Evolutionary conservation across 164 flowering plant genomes (phyloP), one percentile per base, ranked within the genome.

Genomic region (Nelumbo lutea): DNA sequence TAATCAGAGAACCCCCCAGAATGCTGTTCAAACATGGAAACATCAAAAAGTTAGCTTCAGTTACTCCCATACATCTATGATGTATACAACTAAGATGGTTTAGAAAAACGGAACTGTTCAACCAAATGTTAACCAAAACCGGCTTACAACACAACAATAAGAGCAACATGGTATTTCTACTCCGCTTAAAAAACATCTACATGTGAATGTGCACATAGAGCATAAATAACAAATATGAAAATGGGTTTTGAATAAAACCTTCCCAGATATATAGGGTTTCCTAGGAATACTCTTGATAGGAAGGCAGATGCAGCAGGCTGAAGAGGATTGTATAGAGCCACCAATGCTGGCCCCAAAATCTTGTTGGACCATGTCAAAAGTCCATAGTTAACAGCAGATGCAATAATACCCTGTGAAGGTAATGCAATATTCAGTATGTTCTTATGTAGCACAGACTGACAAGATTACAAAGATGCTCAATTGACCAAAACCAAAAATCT

Each of bases 241-340:
- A 68, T 27, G 68, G 76, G 50, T 57, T 57, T 6, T 42, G 73
- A 72, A 62, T 62, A 59, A 48, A 45, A 95, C 99, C 99, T 96
- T 83, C 99, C 98, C 72, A 96, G 77, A 79, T 85, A 96, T 66
- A 96, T 85, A 38, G 96, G 82, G 78, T 93, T 93, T 70, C 99
- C 97, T 67, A 96, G 91, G 79, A 96, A 92, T 73, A 93, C 73
- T 78, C 81, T 88, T 50, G 99, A 96, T 65, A 96, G 78, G 40
- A 93, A 77, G 61, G 99, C 93, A 70, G 98, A 92, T 52, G 90
- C 84, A 11, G 88, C 91, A 75, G 98, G 99, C 77, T 96, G 99
- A 69, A 96, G 93, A 9, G 99, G 99, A 73, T 82, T 88, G 70
- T 96, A 93, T 3, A 96, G 86, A 45, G 98, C 93, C 62, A 96